Evolutionary conservation across 371 early-diverging fungal species (phyloP).

Genomic region (Mucor velutinosus): DNA sequence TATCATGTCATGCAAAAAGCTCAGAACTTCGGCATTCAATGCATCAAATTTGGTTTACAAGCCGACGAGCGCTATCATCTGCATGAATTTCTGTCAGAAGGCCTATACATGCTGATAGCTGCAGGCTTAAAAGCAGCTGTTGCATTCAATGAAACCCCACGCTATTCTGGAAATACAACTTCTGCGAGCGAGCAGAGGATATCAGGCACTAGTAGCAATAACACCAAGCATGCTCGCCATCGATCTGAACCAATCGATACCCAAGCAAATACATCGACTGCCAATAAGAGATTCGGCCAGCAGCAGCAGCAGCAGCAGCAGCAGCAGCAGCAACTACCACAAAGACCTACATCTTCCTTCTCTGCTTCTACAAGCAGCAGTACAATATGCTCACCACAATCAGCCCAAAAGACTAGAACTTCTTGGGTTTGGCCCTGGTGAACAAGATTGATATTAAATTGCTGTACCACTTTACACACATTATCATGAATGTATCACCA

Average conservation of each 20-base stretch:
- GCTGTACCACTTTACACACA: background rate
- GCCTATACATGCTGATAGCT: conserved; percentile 55
- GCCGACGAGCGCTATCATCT: conserved; percentile 64
- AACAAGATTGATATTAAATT: background rate
- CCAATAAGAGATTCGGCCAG: background rate
- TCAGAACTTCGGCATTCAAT: conserved; percentile 52
- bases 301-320: background rate
- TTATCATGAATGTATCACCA: background rate
- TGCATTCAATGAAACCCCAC: conserved; percentile 65
- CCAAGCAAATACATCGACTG: background rate
- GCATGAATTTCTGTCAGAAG: conserved; percentile 60
- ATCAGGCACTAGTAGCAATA: background rate
- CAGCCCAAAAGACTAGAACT: conserved; percentile 4
- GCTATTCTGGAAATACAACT: conserved; percentile 23
- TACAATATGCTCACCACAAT: conserved; percentile 5
- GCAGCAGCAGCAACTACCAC: background rate
- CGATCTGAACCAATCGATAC: conserved; percentile 4
- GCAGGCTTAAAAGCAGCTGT: conserved; percentile 64
- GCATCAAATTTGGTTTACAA: conserved; percentile 55
- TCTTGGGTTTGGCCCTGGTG: conserved; percentile 19
- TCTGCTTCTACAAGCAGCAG: background rate
- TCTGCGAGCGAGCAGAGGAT: background rate
- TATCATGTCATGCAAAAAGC: conserved; percentile 55
- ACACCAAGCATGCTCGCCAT: background rate
- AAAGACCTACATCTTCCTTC: background rate